phyloP scores from a whole-genome alignment of 495 filamentous ascomycete genomes.

The Aspergillus steynii region DNA sequence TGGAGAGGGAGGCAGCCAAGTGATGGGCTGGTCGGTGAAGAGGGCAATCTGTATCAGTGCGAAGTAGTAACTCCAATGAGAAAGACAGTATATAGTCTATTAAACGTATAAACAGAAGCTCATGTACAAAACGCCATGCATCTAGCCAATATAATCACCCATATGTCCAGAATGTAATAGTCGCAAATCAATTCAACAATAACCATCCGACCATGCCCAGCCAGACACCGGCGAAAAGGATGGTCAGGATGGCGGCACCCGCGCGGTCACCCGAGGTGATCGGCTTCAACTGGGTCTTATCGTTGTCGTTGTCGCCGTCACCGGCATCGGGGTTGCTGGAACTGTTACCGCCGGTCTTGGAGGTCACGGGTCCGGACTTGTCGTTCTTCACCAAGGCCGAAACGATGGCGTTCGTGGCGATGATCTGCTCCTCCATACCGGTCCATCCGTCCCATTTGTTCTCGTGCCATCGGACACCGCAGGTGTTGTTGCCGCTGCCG shows the following conservation, averaged over 20 bases:
- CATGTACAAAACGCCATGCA: not conserved
- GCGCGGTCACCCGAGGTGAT: slow-evolving; percentile 59
- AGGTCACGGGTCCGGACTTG: slow-evolving; percentile 28
- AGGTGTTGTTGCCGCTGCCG: slow-evolving; percentile 62
- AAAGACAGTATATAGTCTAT: not conserved
- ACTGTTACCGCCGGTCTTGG: slow-evolving; percentile 51
- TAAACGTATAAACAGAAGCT: not conserved
- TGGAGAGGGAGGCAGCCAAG: slow-evolving; percentile 21
- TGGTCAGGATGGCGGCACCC: slow-evolving; percentile 63
- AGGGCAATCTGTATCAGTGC: too few relatives aligned
- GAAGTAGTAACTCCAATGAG: too few relatives aligned
- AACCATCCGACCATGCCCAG: slow-evolving; percentile 27
- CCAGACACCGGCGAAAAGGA: slow-evolving; percentile 44
- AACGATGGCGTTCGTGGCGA: slow-evolving; percentile 59
- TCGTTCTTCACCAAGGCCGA: slow-evolving; percentile 14
- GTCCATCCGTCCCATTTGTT: slow-evolving; percentile 60
- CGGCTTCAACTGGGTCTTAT: slow-evolving; percentile 14
- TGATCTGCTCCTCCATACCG: slow-evolving; percentile 56
- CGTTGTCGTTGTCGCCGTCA: slow-evolving; percentile 19
- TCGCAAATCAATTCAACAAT: slow-evolving; percentile 9
- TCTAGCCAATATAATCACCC: not conserved
- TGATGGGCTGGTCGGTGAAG: not conserved
- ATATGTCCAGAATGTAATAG: not conserved
- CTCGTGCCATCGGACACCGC: slow-evolving; percentile 69
- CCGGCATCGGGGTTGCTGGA: slow-evolving; percentile 35